phyloP scores from a whole-genome alignment of 2,329 filamentous ascomycete species.

The Sporothrix protearum region DNA sequence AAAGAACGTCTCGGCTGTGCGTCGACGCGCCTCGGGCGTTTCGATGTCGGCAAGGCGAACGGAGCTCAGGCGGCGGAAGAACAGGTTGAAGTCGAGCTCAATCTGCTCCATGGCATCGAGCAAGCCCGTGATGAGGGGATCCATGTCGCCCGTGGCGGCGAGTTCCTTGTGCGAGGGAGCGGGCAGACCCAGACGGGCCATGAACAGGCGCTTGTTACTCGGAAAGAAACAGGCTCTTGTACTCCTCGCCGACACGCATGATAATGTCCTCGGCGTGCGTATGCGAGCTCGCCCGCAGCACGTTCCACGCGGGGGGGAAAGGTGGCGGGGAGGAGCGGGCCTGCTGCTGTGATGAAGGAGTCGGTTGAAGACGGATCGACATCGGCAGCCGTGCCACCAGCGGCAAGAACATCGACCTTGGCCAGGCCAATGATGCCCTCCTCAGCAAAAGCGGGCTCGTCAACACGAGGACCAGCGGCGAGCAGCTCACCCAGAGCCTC shows the following conservation, averaged over 20 bases:
- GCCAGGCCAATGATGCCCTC: slow-evolving; percentile 57
- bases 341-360: not conserved
- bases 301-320: slow-evolving; percentile 56
- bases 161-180: not conserved
- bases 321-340: not conserved
- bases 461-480: slow-evolving; percentile 68
- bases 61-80: slow-evolving; percentile 74
- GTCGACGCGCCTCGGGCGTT: slow-evolving; percentile 59
- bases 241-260: slow-evolving; percentile 76
- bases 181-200: slow-evolving; percentile 66
- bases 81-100: slow-evolving; percentile 90
- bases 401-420: slow-evolving; percentile 17
- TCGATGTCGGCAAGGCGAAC: slow-evolving; percentile 61
- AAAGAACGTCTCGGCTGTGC: slow-evolving; percentile 73
- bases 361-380: not conserved
- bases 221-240: slow-evolving; percentile 77
- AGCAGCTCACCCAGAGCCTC: slow-evolving; percentile 86
- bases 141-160: slow-evolving; percentile 72
- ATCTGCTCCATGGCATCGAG: slow-evolving; percentile 77
- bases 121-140: slow-evolving; percentile 73
- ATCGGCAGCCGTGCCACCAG: not conserved
- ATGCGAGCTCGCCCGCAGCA: slow-evolving; percentile 66
- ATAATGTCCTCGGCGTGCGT: slow-evolving; percentile 82
- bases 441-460: slow-evolving; percentile 66
- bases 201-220: slow-evolving; percentile 92